Evolutionary conservation across 2,329 filamentous ascomycete species (phyloP).

Genomic region (Diaporthe aspalathi): DNA sequence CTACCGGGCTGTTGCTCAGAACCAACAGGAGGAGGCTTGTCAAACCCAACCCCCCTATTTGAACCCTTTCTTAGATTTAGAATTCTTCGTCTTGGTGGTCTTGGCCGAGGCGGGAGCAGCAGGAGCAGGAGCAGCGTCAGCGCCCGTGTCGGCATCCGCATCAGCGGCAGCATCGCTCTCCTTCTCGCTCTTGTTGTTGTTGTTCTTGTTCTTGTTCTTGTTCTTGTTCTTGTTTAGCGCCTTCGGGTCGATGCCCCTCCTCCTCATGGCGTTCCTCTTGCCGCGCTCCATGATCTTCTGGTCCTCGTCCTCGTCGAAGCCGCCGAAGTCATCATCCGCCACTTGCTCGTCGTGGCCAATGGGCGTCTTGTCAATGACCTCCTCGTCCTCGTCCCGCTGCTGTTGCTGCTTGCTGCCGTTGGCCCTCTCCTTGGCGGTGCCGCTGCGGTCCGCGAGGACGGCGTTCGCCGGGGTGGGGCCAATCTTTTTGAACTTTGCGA

Average conservation of each 20-base stretch:
- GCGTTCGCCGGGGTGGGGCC: slow-evolving; percentile 77
- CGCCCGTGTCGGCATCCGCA: neutral
- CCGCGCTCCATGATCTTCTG: slow-evolving; percentile 77
- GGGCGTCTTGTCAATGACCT: slow-evolving; percentile 76
- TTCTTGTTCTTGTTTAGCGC: slow-evolving; percentile 56
- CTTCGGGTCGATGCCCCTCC: slow-evolving; percentile 79
- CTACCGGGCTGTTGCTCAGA: slow-evolving; percentile 19
- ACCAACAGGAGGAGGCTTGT: slow-evolving; percentile 35
- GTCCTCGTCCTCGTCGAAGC: slow-evolving; percentile 81
- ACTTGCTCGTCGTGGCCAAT: slow-evolving; percentile 62
- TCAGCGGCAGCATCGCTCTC: slow-evolving; percentile 4
- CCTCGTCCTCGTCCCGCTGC: slow-evolving; percentile 49
- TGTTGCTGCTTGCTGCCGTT: slow-evolving; percentile 3
- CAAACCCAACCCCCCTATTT: slow-evolving; percentile 30
- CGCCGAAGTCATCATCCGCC: slow-evolving; percentile 71
- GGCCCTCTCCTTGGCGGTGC: slow-evolving; percentile 36
- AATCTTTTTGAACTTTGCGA: slow-evolving; percentile 96
- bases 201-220: slow-evolving; percentile 37
- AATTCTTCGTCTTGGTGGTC: slow-evolving; percentile 24
- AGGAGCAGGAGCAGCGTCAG: neutral
- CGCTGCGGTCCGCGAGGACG: slow-evolving; percentile 50
- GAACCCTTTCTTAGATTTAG: slow-evolving; percentile 33
- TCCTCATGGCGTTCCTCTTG: slow-evolving; percentile 78
- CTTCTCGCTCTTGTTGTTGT: slow-evolving; percentile 37
- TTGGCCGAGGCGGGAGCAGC: slow-evolving; percentile 2